Evolutionary conservation across 495 filamentous ascomycete species (phyloP), one percentile per base, ranked within the genome.

Genomic region (Penicillium daleae): DNA sequence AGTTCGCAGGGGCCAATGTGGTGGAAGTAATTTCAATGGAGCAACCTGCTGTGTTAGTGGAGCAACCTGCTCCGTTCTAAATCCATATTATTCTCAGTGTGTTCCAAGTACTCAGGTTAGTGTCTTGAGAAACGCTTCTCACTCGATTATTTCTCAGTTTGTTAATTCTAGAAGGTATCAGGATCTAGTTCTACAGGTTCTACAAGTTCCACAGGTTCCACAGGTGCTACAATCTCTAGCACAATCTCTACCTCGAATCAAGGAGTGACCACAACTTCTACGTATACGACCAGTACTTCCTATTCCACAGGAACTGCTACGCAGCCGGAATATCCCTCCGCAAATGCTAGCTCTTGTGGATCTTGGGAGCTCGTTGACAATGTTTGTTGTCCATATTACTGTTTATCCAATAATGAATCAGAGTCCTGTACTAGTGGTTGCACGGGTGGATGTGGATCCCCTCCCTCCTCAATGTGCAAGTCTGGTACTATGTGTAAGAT

Each of bases 1-100:
- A 46, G 3, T 46, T 24, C 19, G n/a, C 49, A 52, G 49, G 49
- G 49, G 7, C 49, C 49, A 52, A 32, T 52, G 49, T 52, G 49
- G 49, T 32, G 49, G 49, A 52, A 52, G 15, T 32, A 29, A 29
- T 13, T 52, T 8, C 13, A 52, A 29, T 19, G 49, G 49, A 52
- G 15, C 49, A 52, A 52, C 49, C n/a, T 52, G 49, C 49, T 52
- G 49, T 52, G 49, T 52, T 32, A 32, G 49, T 32, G 49, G 49
- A 29, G 15, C 26, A 2, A 52, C 49, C 4, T 52, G 49, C 49
- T 52, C 49, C 24, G 6, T 12, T 19, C 3, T 52, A 8, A 52
- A 52, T 21, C 26, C 26, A 8, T 52, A 32, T n/a, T 52, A 52
- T 21, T 52, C 2, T 9, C 49, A 52, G n/a, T 52, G 49, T 32